These are phyloP conservation scores for Phoma sp. DNA, from an alignment of 2,329 filamentous ascomycete genomes.

Conservation along the genomic window DNA sequence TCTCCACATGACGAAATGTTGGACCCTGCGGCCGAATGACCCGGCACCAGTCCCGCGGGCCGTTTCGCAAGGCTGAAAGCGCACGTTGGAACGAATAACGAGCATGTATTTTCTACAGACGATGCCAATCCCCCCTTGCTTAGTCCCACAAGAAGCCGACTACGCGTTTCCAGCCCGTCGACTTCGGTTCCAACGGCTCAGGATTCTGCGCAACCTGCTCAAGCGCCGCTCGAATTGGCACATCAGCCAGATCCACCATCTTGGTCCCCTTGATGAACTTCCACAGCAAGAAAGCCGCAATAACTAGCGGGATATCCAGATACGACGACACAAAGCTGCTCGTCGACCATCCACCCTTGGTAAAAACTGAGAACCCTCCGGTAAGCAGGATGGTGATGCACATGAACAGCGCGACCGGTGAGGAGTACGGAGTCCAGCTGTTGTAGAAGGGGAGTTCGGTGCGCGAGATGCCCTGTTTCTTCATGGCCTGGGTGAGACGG, in stretches of 20 bases:
- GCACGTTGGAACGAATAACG: too few species aligned
- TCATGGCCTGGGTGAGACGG: conserved; percentile 55
- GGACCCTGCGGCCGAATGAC: too few species aligned
- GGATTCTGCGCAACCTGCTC: conserved; percentile 27
- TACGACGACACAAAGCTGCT: conserved; percentile 44
- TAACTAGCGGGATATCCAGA: conserved; percentile 44
- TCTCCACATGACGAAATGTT: too few species aligned
- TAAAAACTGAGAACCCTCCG: conserved; percentile 64
- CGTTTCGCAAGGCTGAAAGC: too few species aligned
- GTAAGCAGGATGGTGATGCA: conserved; percentile 69
- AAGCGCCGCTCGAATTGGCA: conserved; percentile 32
- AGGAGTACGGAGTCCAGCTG: conserved; percentile 44
- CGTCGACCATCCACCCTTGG: conserved; percentile 46
- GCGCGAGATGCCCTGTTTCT: conserved; percentile 61
- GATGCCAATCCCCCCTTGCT: not conserved
- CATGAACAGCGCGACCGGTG: conserved; percentile 46
- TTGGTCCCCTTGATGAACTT: conserved; percentile 69
- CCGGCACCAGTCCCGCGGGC: too few species aligned
- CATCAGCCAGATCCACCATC: conserved; percentile 36
- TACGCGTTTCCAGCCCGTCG: conserved; percentile 21
- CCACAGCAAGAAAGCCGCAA: conserved; percentile 64
- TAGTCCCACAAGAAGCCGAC: conserved; percentile 28
- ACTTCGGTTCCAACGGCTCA: conserved; percentile 26
- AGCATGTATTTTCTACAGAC: too few species aligned
- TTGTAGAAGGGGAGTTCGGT: conserved; percentile 38